A percentile compares a stretch with the other conserved stretches of the same genome.
Evolutionary conservation across 176 grass and related monocot species (phyloP).

Genomic region (Metroxylon sagu): DNA sequence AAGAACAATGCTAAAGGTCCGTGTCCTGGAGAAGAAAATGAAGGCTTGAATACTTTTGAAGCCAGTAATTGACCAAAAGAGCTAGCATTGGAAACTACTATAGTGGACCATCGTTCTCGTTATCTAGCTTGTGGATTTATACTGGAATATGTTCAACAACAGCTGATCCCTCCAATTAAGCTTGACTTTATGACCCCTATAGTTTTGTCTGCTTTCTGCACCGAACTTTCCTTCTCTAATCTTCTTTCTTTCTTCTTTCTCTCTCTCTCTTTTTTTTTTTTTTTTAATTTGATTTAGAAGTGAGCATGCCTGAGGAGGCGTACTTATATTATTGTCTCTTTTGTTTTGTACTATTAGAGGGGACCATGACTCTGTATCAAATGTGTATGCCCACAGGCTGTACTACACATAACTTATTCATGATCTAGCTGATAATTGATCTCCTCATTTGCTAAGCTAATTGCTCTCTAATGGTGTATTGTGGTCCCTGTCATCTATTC

Average conservation of each 20-base stretch:
- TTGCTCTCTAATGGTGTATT: slow-evolving; percentile 13
- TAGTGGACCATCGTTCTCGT: no score
- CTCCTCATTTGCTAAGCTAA: neutral
- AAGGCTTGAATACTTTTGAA: no score
- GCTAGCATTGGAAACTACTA: no score
- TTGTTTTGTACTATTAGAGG: neutral
- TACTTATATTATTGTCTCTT: neutral
- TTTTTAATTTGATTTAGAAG: slow-evolving; percentile 13
- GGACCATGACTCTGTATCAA: neutral
- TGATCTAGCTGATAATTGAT: slow-evolving; percentile 6
- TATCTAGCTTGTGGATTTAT: neutral
- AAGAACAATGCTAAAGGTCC: no score
- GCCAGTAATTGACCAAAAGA: no score
- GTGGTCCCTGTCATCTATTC: slow-evolving; percentile 22
- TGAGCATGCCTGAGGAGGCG: neutral
- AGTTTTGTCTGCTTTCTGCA: slow-evolving; percentile 8
- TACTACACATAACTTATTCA: slow-evolving; percentile 7
- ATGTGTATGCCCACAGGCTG: neutral
- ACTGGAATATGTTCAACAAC: slow-evolving; percentile 17
- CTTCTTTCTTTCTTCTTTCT: slow-evolving; percentile 4
- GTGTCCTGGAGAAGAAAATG: no score
- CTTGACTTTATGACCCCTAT: slow-evolving; percentile 28
- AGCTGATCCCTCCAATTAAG: slow-evolving; percentile 32
- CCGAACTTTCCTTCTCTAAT: slow-evolving; percentile 5
- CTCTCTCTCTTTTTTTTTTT: no score